These are phyloP conservation scores for Pascua sp. DNA, from an alignment of 1,284 basidiomycete species.

Conservation along the genomic window DNA sequence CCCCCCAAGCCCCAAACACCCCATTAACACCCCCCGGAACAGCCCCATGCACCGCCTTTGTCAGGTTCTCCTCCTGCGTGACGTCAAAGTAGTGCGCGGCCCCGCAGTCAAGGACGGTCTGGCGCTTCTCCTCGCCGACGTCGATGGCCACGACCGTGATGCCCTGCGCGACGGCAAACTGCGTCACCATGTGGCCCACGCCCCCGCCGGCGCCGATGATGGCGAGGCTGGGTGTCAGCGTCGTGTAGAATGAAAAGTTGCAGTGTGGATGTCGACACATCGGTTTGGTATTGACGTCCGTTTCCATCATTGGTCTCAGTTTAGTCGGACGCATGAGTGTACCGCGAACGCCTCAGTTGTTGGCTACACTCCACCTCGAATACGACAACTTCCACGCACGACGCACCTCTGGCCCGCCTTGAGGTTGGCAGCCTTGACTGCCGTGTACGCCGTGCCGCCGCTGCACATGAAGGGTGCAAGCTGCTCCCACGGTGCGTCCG, in stretches of 20 bases:
- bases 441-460: constrained; percentile 20
- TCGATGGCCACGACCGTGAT: constrained; percentile 17
- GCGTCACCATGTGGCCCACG: constrained; percentile 21
- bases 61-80: constrained; percentile 5
- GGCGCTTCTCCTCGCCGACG: constrained; percentile 14
- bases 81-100: constrained; percentile 15
- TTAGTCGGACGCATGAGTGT: too few relatives aligned
- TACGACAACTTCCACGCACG: too few relatives aligned
- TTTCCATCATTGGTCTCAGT: too few relatives aligned
- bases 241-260: too few relatives aligned
- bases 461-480: constrained; percentile 20
- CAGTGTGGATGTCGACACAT: too few relatives aligned
- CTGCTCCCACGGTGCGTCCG: constrained; percentile 17
- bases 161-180: constrained; percentile 18
- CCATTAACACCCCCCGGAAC: too few relatives aligned
- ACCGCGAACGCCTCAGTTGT: too few relatives aligned
- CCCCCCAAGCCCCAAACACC: too few relatives aligned
- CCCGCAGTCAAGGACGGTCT: constrained; percentile 7
- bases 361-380: too few relatives aligned
- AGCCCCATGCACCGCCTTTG: constrained; percentile 10
- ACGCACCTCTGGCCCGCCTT: constrained; percentile 9
- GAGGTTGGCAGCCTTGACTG: constrained; percentile 16
- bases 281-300: too few relatives aligned
- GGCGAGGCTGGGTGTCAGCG: too few relatives aligned
- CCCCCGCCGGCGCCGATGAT: constrained; percentile 19